phyloP scores from a whole-genome alignment of 2,329 filamentous ascomycete genomes.

The Coniochaeta hoffmannii region DNA sequence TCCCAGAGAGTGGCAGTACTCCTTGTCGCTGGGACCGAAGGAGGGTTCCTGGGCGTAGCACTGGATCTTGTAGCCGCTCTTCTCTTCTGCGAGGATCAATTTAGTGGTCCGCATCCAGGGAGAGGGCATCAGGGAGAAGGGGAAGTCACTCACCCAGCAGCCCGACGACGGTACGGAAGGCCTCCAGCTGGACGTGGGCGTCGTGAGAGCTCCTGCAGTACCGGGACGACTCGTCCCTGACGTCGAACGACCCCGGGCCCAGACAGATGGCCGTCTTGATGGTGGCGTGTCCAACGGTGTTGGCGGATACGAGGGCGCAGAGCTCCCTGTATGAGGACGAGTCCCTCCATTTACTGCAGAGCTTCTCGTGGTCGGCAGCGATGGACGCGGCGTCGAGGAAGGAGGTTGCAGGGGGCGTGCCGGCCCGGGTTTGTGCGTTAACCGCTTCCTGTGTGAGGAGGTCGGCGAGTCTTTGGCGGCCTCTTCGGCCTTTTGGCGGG shows the following conservation, averaged over 20 bases:
- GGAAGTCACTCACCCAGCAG: constrained; percentile 27
- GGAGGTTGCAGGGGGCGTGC: neutral
- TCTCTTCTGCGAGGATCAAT: constrained; percentile 13
- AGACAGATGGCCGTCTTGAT: constrained; percentile 42
- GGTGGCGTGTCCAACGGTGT: constrained; percentile 11
- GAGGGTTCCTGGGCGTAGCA: constrained; percentile 48
- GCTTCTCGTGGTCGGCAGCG: constrained; percentile 18
- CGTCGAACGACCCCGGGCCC: constrained; percentile 48
- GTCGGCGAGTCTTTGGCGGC: constrained; percentile 3
- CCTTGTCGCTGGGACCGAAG: constrained; percentile 39
- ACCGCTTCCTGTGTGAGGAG: constrained; percentile 6
- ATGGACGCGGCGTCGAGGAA: constrained; percentile 12
- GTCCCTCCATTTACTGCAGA: constrained; percentile 13
- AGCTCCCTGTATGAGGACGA: constrained; percentile 24
- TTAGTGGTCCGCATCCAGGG: neutral
- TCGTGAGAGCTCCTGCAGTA: constrained; percentile 37
- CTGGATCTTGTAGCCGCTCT: constrained; percentile 23
- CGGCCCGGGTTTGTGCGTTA: constrained; percentile 1
- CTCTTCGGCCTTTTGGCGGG: neutral
- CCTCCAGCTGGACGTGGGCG: constrained; percentile 45
- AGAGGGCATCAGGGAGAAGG: neutral
- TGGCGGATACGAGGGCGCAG: constrained; percentile 21
- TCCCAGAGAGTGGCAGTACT: constrained; percentile 48
- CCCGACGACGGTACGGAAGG: constrained; percentile 41
- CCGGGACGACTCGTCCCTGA: constrained; percentile 36